These are phyloP conservation scores for Pseudogymnoascus sp. DNA, from an alignment of 2,329 filamentous ascomycete genomes.

Conservation along the genomic window DNA sequence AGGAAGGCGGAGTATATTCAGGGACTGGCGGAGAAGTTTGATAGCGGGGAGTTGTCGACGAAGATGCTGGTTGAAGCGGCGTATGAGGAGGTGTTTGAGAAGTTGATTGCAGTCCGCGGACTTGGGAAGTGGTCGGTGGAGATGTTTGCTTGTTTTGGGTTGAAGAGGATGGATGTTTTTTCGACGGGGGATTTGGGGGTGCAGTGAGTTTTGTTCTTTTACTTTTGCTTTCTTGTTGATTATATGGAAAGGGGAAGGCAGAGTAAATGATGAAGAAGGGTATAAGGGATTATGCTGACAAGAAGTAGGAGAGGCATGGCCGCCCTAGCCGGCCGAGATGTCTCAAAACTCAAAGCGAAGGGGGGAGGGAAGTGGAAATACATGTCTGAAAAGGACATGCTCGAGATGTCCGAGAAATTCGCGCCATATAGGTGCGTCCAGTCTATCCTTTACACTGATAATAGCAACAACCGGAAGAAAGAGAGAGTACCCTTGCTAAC, in stretches of 20 bases:
- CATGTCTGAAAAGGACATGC: constrained; percentile 90
- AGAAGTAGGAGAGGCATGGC: constrained; percentile 68
- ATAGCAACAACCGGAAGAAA: no score
- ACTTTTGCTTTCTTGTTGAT: background rate
- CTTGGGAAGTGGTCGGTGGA: constrained; percentile 87
- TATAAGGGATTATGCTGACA: background rate
- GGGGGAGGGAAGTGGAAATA: constrained; percentile 94
- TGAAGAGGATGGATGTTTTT: constrained; percentile 93
- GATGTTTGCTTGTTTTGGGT: constrained; percentile 96
- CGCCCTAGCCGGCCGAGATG: constrained; percentile 71
- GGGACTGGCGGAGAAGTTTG: constrained; percentile 77
- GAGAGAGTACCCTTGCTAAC: constrained; percentile 2
- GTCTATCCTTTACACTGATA: no score
- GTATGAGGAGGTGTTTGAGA: constrained; percentile 79
- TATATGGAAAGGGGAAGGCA: background rate
- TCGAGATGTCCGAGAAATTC: constrained; percentile 70
- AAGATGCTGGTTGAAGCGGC: constrained; percentile 66
- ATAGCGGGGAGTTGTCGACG: constrained; percentile 63
- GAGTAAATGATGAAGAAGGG: background rate
- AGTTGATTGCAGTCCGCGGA: constrained; percentile 76
- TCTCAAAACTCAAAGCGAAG: constrained; percentile 71
- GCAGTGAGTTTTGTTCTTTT: constrained; percentile 45
- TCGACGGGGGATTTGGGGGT: constrained; percentile 87
- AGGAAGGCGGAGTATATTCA: constrained; percentile 93
- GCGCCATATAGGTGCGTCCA: constrained; percentile 59